phyloP scores from a whole-genome alignment of 805 yeast species.

The Candida mattraensis region DNA sequence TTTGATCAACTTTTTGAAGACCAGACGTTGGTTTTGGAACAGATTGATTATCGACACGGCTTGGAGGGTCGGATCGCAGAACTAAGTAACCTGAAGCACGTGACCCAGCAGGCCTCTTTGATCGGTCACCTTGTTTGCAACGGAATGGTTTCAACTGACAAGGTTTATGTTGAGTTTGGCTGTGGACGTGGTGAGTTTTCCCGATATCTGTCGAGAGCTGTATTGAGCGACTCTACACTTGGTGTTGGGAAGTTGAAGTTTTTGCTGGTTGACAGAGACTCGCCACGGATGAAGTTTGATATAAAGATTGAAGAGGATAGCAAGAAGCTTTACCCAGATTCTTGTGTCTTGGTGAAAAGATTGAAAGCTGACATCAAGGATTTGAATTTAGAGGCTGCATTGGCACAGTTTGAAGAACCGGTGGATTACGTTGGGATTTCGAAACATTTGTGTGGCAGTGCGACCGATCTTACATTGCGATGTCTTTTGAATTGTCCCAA shows the following conservation, averaged over 20 bases:
- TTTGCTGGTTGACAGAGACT: constrained; percentile 73
- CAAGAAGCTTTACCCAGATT: constrained; percentile 21
- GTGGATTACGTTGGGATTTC: constrained; percentile 58
- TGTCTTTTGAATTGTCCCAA: constrained; percentile 44
- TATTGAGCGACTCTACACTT: constrained; percentile 18
- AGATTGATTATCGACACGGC: constrained; percentile 31
- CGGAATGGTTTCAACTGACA: constrained; percentile 36
- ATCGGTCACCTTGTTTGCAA: constrained; percentile 60
- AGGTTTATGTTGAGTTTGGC: constrained; percentile 73
- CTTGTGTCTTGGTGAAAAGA: constrained; percentile 35
- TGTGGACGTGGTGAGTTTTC: constrained; percentile 88
- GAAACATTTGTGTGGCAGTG: constrained; percentile 91
- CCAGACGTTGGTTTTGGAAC: constrained; percentile 16
- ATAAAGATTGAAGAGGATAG: constrained; percentile 60
- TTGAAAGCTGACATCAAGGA: constrained; percentile 81
- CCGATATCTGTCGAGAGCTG: constrained; percentile 50
- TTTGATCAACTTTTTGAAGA: constrained; percentile 15
- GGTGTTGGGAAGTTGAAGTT: constrained; percentile 29
- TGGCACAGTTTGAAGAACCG: constrained; percentile 27
- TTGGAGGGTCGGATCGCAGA: constrained; percentile 46
- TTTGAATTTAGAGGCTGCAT: constrained; percentile 48
- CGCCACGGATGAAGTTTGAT: constrained; percentile 78
- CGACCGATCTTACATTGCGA: constrained; percentile 80
- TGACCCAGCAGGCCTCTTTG: constrained; percentile 77
- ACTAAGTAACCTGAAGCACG: constrained; percentile 67